Percentiles rank a stretch among this genome's conserved stretches.
Evolutionary conservation across 345 rosid genomes (phyloP).

Genomic region (Hibiscus trionum): DNA sequence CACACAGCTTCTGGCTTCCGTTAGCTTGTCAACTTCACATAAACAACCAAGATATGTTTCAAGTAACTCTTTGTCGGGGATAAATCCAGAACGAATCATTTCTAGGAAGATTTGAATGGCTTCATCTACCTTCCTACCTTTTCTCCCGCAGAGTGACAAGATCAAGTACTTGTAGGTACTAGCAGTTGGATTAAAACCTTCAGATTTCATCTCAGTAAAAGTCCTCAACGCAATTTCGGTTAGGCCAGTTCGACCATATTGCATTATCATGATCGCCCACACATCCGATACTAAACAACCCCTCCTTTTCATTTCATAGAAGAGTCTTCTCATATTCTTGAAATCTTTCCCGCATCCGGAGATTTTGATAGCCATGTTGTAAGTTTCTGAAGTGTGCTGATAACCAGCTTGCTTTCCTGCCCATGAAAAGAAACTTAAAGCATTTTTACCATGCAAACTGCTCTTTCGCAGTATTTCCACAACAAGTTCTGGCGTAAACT

Average conservation of each 20-base stretch:
- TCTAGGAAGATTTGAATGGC: conserved; percentile 53
- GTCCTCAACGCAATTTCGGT: conserved; percentile 60
- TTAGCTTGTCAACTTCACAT: conserved; percentile 44
- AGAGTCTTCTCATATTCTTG: conserved; percentile 67
- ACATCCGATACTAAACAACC: conserved; percentile 51
- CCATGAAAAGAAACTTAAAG: conserved; percentile 63
- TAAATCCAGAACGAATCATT: conserved; percentile 47
- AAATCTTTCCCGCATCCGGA: conserved; percentile 80
- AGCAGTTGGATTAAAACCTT: conserved; percentile 31
- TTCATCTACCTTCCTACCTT: conserved; percentile 62
- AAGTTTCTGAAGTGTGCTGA: conserved; percentile 61
- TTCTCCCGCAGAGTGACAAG: conserved; percentile 57
- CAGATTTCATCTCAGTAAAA: conserved; percentile 65
- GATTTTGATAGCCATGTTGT: conserved; percentile 73
- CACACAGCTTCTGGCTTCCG: conserved; percentile 46
- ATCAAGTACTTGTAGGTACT: conserved; percentile 70
- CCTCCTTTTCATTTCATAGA: conserved; percentile 72
- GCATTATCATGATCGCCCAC: conserved; percentile 87
- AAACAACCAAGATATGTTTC: conserved; percentile 54
- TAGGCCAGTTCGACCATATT: conserved; percentile 73
- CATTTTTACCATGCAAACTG: conserved; percentile 46
- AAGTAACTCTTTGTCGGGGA: conserved; percentile 60
- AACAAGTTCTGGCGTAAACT: conserved; percentile 56
- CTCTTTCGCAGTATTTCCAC: conserved; percentile 38
- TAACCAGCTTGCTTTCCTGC: conserved; percentile 54